Base-by-base conservation (phyloP, 495 filamentous ascomycete genomes). In the Echria macrotheca region DNA sequence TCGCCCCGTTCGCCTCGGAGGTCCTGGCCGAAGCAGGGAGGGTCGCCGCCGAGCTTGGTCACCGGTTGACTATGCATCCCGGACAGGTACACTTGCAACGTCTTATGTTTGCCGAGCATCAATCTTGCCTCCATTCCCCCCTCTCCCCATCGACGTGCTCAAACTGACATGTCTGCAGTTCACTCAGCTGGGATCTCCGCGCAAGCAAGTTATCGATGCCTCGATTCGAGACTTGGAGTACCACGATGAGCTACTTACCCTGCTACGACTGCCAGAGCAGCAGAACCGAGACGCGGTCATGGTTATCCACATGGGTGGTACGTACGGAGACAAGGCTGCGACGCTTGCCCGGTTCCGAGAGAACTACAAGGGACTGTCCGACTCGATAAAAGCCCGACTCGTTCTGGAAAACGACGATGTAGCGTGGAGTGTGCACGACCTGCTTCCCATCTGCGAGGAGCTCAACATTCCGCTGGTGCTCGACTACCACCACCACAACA, bases 391-490 rank as follows among this genome's bases (percentile, higher is more conserved):
- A 61, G 78, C 82, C 3, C 79, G 91, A 1, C 68, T 98, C 1
- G 91, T 96, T 0, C 72, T 98, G 14, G 93, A 96, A 61, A 98
- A 96, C 53, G 93, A 96, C 66, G 93, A 96, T 59, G 87, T 96
- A 5, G 67, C 65, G 35, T 97, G 86, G 86, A 83, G 79, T 35
- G 87, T 96, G 1, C 93, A 97, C 55, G 91, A 97, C 49, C 70
- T 97, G 10, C 73, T 98, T 0, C 91, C 91, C 0, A 74, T 95
- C 1, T 98, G 91, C 66, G 84, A 96, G 65, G 91, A 95, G 58
- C 73, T 97, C 33, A 86, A 90, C 60, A 96, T 98, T 43, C 93
- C 91, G 0, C 69, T 96, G 4, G 91, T 95, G 4, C 81, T 96
- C 12, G 93, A 96, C 66, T 98, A 79, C 55, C 91, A 96, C 55